Base-by-base conservation (phyloP, 164 flowering plant species). In the Houttuynia cordata region DNA sequence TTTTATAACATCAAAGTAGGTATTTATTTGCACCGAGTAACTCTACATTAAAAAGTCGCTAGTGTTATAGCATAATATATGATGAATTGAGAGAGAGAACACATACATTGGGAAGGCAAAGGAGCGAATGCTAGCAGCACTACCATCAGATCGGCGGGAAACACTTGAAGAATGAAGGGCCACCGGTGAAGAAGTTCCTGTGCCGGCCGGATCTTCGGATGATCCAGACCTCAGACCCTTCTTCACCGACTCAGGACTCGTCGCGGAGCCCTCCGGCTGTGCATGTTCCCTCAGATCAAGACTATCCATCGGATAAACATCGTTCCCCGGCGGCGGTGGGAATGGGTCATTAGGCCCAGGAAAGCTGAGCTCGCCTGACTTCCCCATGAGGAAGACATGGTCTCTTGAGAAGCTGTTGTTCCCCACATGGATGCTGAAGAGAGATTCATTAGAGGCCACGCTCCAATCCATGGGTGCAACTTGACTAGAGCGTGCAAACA, bases 361-460 rank as follows among this genome's bases (percentile, higher is more conserved):
- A 8, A 37, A 50, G 20, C 51, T 24, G 42, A 72, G 42, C 40
- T 79, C 82, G 8, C 72, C 80, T 40, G 79, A 79, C 51, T 64
- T 66, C 56, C 74, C 66, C 52, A 77, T 39, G 47, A 70, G 53
- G 23, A 72, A 20, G 19, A 64, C 24, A 22, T 80, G 78, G 40
- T 91, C 88, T 64, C 74, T 81, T 19, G 80, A 74, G 72, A 87
- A 84, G 68, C 93, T 89, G 18, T 57, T 73, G 67, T 80, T 79
- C 58, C 85, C 91, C 8, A 77, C 58, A 21, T 81, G 85, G 64
- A 89, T 75, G 71, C 98, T 93, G 74, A 89, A 93, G 60, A 87
- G 61, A 15, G 96, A 89, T n/a, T 93, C 98, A 50, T 84, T 87
- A 17, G 98, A 89, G 57, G 91, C 84, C 23, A 68, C 66, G 67